A percentile compares a stretch with the other conserved stretches of the same genome.
Conservation (phyloP, 768 basidiomycete species). For the Tylopilus subfusipes region DNA sequence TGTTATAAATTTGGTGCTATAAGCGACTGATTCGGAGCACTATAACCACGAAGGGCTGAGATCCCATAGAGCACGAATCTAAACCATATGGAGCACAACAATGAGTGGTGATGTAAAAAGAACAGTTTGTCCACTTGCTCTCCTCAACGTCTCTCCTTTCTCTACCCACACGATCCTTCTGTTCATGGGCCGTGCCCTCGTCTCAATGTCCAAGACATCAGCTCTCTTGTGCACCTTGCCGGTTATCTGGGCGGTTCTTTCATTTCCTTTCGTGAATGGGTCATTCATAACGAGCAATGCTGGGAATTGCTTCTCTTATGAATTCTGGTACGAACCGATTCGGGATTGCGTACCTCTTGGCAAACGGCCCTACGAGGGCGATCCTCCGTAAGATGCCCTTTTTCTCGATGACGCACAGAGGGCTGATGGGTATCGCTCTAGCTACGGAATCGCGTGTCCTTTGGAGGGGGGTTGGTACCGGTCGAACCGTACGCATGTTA, state of each 20-base stretch:
- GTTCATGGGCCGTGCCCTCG: conserved; percentile 4
- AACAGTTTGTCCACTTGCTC: not conserved
- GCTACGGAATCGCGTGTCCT: conserved; percentile 9
- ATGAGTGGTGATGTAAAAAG: not conserved
- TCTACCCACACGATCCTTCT: not conserved
- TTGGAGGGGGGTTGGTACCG: conserved; percentile 12
- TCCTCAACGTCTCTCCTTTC: not conserved
- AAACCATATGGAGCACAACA: conserved; percentile 6
- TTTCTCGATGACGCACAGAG: not conserved
- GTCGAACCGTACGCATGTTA: conserved; percentile 12
- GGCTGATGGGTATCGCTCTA: conserved; percentile 3
- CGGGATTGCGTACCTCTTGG: conserved; percentile 8
- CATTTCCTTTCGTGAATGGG: conserved; percentile 8
- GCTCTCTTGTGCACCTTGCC: not conserved
- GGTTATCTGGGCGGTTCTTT: conserved; percentile 5
- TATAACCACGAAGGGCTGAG: not conserved
- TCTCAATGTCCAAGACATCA: conserved; percentile 1
- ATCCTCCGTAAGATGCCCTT: conserved; percentile 14
- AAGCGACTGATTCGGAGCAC: not conserved
- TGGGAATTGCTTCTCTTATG: conserved; percentile 14
- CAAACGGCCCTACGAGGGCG: not conserved
- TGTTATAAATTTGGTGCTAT: not conserved
- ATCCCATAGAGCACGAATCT: not conserved
- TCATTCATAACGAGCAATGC: conserved; percentile 3
- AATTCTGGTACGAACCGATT: conserved; percentile 15